phyloP scores from a whole-genome alignment of 768 basidiomycete genomes.

The Lentinus brumalis region DNA sequence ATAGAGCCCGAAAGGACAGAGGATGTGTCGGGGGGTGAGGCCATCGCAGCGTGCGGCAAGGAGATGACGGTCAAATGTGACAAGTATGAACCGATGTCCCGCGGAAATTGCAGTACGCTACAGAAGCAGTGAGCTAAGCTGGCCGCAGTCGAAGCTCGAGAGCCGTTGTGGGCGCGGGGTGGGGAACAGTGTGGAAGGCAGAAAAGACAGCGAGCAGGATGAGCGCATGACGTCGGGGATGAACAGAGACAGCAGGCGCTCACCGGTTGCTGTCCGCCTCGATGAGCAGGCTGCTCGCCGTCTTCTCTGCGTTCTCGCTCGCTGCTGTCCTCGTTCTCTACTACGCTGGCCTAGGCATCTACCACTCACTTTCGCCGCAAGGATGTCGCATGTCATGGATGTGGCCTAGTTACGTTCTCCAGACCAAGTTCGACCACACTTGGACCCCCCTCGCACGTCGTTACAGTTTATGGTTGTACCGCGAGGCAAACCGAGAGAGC shows the following conservation, averaged over 20 bases:
- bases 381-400: slow-evolving; percentile 98
- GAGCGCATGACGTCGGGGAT: slow-evolving; percentile 24
- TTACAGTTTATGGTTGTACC: slow-evolving; percentile 89
- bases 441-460: slow-evolving; percentile 74
- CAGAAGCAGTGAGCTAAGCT: too few species aligned
- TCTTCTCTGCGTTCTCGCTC: slow-evolving; percentile 26
- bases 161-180: not conserved
- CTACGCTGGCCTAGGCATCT: slow-evolving; percentile 37
- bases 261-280: slow-evolving; percentile 27
- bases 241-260: slow-evolving; percentile 10
- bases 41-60: slow-evolving; percentile 19
- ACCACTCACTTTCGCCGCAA: slow-evolving; percentile 72
- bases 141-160: not conserved
- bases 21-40: slow-evolving; percentile 28
- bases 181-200: slow-evolving; percentile 1
- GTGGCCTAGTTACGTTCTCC: slow-evolving; percentile 85
- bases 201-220: slow-evolving; percentile 7
- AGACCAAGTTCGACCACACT: slow-evolving; percentile 62
- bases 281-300: slow-evolving; percentile 21
- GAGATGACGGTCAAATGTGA: not conserved
- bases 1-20: slow-evolving; percentile 27
- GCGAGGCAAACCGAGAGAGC: slow-evolving; percentile 84
- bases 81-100: too few species aligned
- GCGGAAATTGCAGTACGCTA: too few species aligned
- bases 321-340: slow-evolving; percentile 37